A percentile compares a stretch with the other conserved stretches of the same genome.
Evolutionary conservation across 495 filamentous ascomycete genomes (phyloP).

Genomic region (Hypoxylon cercidicola): DNA sequence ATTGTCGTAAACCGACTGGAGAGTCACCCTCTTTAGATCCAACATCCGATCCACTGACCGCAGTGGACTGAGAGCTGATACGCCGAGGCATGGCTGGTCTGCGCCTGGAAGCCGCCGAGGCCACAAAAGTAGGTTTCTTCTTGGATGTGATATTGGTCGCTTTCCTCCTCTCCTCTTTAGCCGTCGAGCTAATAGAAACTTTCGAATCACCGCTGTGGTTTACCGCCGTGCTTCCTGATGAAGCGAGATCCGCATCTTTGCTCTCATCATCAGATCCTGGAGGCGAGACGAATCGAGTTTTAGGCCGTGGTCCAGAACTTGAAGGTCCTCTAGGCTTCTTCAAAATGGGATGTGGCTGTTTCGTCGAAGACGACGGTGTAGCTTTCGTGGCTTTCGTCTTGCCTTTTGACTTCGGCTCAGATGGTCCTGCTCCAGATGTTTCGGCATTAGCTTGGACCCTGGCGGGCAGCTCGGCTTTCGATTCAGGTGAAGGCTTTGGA

Average conservation of each 20-base stretch:
- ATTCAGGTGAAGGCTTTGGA: constrained; percentile 41
- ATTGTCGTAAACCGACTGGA: constrained; percentile 34
- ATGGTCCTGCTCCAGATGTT: constrained; percentile 22
- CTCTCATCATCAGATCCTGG: constrained; percentile 49
- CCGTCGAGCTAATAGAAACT: constrained; percentile 36
- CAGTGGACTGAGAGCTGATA: constrained; percentile 54
- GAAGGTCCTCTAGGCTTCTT: constrained; percentile 65
- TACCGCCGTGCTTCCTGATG: constrained; percentile 42
- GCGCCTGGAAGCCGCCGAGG: constrained; percentile 48
- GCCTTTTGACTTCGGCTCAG: constrained; percentile 26
- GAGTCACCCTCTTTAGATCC: constrained; percentile 37
- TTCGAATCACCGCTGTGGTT: constrained; percentile 35
- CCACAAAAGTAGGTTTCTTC: constrained; percentile 50
- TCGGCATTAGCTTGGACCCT: constrained; percentile 20
- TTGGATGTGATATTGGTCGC: constrained; percentile 35
- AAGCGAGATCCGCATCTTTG: constrained; percentile 34
- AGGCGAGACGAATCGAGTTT: constrained; percentile 62
- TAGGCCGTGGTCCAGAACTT: constrained; percentile 58
- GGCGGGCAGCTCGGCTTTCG: constrained; percentile 29
- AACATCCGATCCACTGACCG: constrained; percentile 34
- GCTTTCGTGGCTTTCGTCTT: constrained; percentile 29
- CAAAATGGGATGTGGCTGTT: constrained; percentile 58
- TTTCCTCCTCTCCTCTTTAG: constrained; percentile 44
- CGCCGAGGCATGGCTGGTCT: constrained; percentile 52
- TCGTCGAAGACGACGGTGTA: constrained; percentile 32